phyloP scores from a whole-genome alignment of 306 rosid genomes.

The Dryas drummondii region DNA sequence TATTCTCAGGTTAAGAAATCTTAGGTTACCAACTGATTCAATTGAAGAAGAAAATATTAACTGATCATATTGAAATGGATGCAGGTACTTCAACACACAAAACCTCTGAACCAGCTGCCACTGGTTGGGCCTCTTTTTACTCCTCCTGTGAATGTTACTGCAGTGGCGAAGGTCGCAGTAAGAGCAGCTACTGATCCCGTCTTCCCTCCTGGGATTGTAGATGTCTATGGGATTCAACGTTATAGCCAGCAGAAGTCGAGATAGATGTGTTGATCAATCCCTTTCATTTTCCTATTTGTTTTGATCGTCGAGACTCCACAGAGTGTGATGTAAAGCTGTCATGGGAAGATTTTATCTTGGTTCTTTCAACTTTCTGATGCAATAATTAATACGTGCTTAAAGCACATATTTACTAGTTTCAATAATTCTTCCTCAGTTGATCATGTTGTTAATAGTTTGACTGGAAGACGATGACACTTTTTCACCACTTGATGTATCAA shows the following conservation, averaged over 20 bases:
- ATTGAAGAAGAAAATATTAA: neutral
- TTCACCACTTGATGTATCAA: neutral
- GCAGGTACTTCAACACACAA: slow-evolving; percentile 72
- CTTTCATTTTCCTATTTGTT: slow-evolving; percentile 15
- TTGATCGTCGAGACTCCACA: neutral
- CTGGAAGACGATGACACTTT: neutral
- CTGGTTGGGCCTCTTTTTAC: slow-evolving; percentile 82
- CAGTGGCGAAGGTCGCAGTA: slow-evolving; percentile 81
- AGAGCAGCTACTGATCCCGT: slow-evolving; percentile 95
- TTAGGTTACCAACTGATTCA: slow-evolving; percentile 3
- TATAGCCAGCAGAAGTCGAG: slow-evolving; percentile 61
- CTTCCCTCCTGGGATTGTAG: slow-evolving; percentile 88
- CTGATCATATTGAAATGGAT: slow-evolving; percentile 24
- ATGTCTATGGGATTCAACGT: slow-evolving; percentile 73
- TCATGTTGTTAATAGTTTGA: neutral
- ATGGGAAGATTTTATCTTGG: neutral
- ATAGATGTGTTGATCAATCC: slow-evolving; percentile 12
- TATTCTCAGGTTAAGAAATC: slow-evolving; percentile 14
- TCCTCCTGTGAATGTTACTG: slow-evolving; percentile 80
- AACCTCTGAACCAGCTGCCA: slow-evolving; percentile 68
- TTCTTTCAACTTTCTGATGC: neutral
- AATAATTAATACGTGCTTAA: neutral
- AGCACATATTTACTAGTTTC: neutral
- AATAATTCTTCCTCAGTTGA: neutral
- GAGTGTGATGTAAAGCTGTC: neutral